Evolutionary conservation across 441 rosid genomes (phyloP).

Genomic region (Isatis lusitanica): DNA sequence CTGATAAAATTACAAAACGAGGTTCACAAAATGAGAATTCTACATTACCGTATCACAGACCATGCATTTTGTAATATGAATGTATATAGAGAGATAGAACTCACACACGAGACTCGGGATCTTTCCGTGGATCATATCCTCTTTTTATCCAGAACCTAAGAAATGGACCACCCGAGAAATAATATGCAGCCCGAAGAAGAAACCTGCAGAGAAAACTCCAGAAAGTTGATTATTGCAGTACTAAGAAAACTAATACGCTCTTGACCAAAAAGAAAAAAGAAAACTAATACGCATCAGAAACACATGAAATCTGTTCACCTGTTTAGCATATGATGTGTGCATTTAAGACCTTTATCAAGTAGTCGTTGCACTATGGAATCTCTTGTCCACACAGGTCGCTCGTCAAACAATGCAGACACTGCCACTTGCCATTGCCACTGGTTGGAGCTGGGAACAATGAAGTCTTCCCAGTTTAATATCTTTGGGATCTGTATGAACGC

Average conservation of each 20-base stretch:
- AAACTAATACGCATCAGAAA: slow-evolving; percentile 24
- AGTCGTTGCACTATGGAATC: slow-evolving; percentile 64
- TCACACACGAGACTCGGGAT: slow-evolving; percentile 95
- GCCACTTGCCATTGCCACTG: slow-evolving; percentile 79
- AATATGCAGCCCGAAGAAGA: slow-evolving; percentile 85
- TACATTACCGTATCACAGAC: background rate
- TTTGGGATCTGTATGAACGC: slow-evolving; percentile 84
- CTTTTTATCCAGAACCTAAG: slow-evolving; percentile 92
- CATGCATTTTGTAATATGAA: background rate
- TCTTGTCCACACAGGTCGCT: slow-evolving; percentile 92
- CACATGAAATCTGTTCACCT: slow-evolving; percentile 44
- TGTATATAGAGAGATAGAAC: slow-evolving; percentile 26
- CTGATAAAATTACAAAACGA: slow-evolving; percentile 39
- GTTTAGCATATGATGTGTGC: slow-evolving; percentile 61
- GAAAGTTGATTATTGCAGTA: slow-evolving; percentile 6
- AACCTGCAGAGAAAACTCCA: slow-evolving; percentile 52
- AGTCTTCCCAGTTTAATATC: slow-evolving; percentile 71
- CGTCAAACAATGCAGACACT: slow-evolving; percentile 84
- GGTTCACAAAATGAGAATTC: background rate
- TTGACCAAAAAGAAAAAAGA: too few species aligned
- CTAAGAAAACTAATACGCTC: slow-evolving; percentile 26
- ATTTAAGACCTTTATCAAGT: slow-evolving; percentile 67
- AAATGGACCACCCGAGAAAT: slow-evolving; percentile 97
- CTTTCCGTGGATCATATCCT: slow-evolving; percentile 96
- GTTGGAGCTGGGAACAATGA: slow-evolving; percentile 50